Evolutionary conservation across 768 basidiomycete genomes (phyloP), one percentile per base, ranked within the genome.

Genomic region (Filobasidium wieringae): DNA sequence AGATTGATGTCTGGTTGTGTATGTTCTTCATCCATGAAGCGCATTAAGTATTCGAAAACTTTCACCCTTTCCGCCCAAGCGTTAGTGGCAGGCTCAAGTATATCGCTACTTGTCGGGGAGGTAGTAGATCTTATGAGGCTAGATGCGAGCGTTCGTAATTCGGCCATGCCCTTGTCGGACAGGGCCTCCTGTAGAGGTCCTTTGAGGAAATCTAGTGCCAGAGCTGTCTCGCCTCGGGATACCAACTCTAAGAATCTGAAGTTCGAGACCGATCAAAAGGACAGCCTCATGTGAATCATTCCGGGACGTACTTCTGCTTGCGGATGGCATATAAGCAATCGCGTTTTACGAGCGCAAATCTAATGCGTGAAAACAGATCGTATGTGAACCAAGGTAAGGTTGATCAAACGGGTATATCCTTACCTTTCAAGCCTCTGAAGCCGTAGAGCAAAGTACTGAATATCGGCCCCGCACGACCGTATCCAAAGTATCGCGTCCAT

Each of bases 221-320:
- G 29, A 22, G 45, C 33, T 19, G 54, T 26, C 11, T 37, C 36
- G n/a, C 27, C 26, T 19, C 3, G 26, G 27, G 19, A 17, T 4
- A 55, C 54, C 54, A 55, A 43, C 9, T 55, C 54, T 24, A 55
- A 29, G 30, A 55, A 55, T n/a, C 54, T 55, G 14, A 6, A 11
- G 22, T 22, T 22, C 5, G n/a, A 15, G 22, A 26, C 15, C 14
- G 22, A 47, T 11, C 15, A 22, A 22, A 47, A 8, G 43, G 22
- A 47, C 9, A 22, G 24, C 9, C 9, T 11, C 8, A 47, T 22
- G 9, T 11, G 43, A 47, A 8, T 9, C 14, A 47, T 26, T 12
- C 22, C 12, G 12, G 15, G 7, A 17, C 52, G 19, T 32, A 34
- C 31, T 37, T 53, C 37, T 37, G 29, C 26, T n/a, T 8, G 9